These are phyloP conservation scores for Acanthamoeba quina DNA, from an alignment of 208 protist species.

Conservation along the genomic window DNA sequence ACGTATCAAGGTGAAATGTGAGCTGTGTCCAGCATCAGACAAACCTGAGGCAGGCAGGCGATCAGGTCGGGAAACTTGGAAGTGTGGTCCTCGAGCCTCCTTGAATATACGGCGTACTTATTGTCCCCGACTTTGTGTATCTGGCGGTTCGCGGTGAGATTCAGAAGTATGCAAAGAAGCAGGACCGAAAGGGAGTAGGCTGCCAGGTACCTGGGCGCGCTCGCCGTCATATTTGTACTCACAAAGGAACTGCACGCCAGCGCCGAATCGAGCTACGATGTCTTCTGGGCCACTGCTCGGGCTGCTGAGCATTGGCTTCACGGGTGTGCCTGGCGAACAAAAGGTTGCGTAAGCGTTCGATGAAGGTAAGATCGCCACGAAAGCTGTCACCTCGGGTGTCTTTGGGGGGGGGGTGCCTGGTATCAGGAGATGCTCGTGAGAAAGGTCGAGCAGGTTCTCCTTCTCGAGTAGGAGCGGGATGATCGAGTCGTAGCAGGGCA, in stretches of 20 bases:
- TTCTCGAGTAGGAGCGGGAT: constrained; percentile 48
- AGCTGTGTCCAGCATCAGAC: neutral
- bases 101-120: constrained; percentile 96
- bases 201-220: neutral
- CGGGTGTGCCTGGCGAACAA: neutral
- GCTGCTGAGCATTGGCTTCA: constrained; percentile 43
- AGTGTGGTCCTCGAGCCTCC: constrained; percentile 98
- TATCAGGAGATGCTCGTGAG: constrained; percentile 17
- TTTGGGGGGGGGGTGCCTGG: neutral
- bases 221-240: constrained; percentile 69
- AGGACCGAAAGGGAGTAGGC: neutral
- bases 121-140: constrained; percentile 77
- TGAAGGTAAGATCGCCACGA: neutral
- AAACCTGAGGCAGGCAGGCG: neutral
- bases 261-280: constrained; percentile 15
- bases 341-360: neutral
- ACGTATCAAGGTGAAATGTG: neutral
- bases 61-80: constrained; percentile 98
- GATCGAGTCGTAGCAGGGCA: constrained; percentile 40
- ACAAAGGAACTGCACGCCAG: constrained; percentile 32
- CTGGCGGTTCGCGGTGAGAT: constrained; percentile 83
- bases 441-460: constrained; percentile 10
- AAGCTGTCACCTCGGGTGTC: neutral
- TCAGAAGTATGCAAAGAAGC: neutral
- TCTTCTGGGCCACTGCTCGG: constrained; percentile 49